phyloP scores from a whole-genome alignment of 176 grass and related monocot genomes.

The Oryza longistaminata region DNA sequence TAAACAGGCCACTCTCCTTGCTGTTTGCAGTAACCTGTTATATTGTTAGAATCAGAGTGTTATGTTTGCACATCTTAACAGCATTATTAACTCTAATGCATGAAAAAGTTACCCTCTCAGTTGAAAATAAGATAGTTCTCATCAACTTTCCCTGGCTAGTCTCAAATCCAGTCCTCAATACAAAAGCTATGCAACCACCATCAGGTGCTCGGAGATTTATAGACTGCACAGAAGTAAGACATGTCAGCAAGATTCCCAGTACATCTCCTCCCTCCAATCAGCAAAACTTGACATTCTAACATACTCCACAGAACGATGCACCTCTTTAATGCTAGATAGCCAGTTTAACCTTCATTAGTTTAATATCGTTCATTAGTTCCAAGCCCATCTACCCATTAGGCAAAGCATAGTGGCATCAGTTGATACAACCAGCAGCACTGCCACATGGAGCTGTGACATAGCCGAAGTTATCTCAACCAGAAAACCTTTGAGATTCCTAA shows the following conservation, averaged over 20 bases:
- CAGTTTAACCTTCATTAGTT: background rate
- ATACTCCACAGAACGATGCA: background rate
- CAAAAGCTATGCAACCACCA: slow-evolving; percentile 92
- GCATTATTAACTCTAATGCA: slow-evolving; percentile 24
- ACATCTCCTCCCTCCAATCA: background rate
- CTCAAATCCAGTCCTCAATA: slow-evolving; percentile 98
- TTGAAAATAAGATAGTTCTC: slow-evolving; percentile 99
- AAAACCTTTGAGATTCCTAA: background rate
- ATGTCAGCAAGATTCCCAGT: slow-evolving; percentile 31
- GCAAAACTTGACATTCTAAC: background rate
- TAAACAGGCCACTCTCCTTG: slow-evolving; percentile 95
- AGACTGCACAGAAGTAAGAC: slow-evolving; percentile 57
- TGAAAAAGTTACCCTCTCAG: slow-evolving; percentile 83
- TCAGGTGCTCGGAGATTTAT: slow-evolving; percentile 86
- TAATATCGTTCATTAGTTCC: too few species aligned
- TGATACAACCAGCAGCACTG: background rate
- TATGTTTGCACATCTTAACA: slow-evolving; percentile 12
- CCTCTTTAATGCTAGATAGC: background rate
- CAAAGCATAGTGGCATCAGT: background rate
- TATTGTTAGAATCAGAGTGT: slow-evolving; percentile 18
- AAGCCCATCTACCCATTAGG: background rate
- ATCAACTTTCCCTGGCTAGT: slow-evolving; percentile 99
- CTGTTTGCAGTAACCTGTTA: slow-evolving; percentile 97
- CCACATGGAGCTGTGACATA: background rate
- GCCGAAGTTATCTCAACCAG: background rate